Conservation (phyloP, 1,139 yeast species). For the Magnusiomyces clavatus region DNA sequence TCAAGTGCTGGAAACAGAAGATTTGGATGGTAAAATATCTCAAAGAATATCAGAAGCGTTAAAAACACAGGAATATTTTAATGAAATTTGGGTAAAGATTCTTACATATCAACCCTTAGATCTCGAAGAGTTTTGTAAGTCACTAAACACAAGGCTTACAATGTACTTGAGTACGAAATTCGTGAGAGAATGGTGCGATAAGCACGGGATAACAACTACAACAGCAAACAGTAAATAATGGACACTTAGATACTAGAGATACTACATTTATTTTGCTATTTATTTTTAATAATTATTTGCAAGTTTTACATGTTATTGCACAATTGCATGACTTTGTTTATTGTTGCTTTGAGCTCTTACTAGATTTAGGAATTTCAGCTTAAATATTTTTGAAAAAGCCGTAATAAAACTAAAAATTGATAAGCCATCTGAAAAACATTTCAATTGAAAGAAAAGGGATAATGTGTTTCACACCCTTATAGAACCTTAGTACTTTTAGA, state of each 20-base stretch:
- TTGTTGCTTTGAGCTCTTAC: neutral
- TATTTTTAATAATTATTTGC: neutral
- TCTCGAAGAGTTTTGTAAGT: constrained; percentile 15
- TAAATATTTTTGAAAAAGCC: neutral
- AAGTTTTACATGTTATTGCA: neutral
- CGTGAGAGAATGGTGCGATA: constrained; percentile 21
- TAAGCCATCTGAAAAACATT: no score
- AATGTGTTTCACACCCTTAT: no score
- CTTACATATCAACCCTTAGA: constrained; percentile 19
- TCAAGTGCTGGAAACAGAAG: neutral
- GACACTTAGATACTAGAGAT: neutral
- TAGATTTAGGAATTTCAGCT: neutral
- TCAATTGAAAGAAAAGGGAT: no score
- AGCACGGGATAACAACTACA: constrained; percentile 17
- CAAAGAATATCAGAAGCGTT: neutral
- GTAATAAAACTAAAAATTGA: no score
- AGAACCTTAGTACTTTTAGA: no score
- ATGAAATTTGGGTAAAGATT: constrained; percentile 18
- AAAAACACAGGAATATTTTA: constrained; percentile 9
- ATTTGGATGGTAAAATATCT: neutral
- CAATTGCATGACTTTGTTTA: neutral
- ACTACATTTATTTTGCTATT: neutral
- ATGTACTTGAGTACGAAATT: constrained; percentile 16
- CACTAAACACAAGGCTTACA: constrained; percentile 12
- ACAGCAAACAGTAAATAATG: constrained; percentile 1